Conservation (phyloP, 768 basidiomycete species). For the Agrocybe praecox region DNA sequence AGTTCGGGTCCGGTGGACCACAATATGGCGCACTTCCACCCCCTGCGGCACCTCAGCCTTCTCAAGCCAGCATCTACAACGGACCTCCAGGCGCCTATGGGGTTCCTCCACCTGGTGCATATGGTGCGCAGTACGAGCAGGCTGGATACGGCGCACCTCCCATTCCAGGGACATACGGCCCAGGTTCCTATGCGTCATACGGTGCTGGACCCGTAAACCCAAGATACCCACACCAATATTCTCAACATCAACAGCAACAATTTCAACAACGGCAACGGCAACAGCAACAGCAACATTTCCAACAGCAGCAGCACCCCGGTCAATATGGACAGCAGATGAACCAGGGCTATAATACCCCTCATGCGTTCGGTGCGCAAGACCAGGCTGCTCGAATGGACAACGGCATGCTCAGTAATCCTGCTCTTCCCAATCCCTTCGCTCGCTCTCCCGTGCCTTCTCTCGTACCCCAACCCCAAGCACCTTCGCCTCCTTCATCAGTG, state of each 20-base stretch:
- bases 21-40: conserved; percentile 15
- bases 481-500: conserved; percentile 4
- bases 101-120: conserved; percentile 15
- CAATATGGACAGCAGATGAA: conserved; percentile 4
- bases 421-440: conserved; percentile 14
- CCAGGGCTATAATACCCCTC: not conserved
- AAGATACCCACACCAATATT: conserved; percentile 10
- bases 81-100: conserved; percentile 15
- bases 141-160: conserved; percentile 24
- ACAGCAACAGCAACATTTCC: conserved; percentile 4
- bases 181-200: conserved; percentile 23
- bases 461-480: conserved; percentile 5
- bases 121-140: conserved; percentile 21
- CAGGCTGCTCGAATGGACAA: conserved; percentile 5
- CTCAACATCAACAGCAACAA: conserved; percentile 5
- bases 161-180: conserved; percentile 21
- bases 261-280: conserved; percentile 15
- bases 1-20: conserved; percentile 10
- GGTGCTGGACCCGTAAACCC: conserved; percentile 15
- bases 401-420: not conserved
- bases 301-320: conserved; percentile 6
- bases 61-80: conserved; percentile 6
- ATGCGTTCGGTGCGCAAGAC: not conserved
- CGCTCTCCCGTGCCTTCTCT: not conserved
- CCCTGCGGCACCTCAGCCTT: conserved; percentile 3